Base-by-base conservation (phyloP, 1,284 basidiomycete species). In the Ceratobasidium theobromae region DNA sequence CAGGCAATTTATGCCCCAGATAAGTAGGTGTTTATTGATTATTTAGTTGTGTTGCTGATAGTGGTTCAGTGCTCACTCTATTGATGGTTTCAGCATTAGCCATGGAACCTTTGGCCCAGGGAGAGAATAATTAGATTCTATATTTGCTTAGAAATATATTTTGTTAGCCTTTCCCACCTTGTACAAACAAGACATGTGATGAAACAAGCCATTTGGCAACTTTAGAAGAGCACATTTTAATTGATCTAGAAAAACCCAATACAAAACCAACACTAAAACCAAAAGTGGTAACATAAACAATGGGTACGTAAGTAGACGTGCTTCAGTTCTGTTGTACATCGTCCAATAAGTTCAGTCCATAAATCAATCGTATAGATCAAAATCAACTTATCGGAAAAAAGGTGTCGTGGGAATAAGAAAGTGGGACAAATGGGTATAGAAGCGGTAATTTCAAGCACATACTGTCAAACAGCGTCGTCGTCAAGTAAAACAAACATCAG, bases 321-420 rank as follows among this genome's bases (percentile, higher is more conserved):
- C 43, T 64, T 64, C 60, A 64, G 27, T 60, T 51, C 57, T 64
- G 60, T 52, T 64, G 38, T 64, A 64, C 60, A 64, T 64, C 46
- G 60, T 64, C 60, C 60, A 53, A 64, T 64, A 64, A 64, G 49
- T 64, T 64, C 60, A 64, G 60, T 64, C 60, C 60, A 64, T 64
- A 64, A 64, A 53, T 64, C 60, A 53, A 53, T 21, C 38, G 35
- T 52, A 52, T 52, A 52, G 28, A 33, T 52, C 60, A 64, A 48
- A 16, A 8, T 52, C 35, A 28, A 40, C 60, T 25, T 46, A 43
- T 43, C 12, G 41, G 28, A 25, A 23, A 9, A 58, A 49, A 43
- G 38, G 25, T 6, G 57, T 35, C 18, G 28, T 60, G 32, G 57
- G 57, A 60, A 60, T 60, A 33, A 46, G 57, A 32, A 38, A 30